Evolutionary conservation across 2,329 filamentous ascomycete species (phyloP), one percentile per base, ranked within the genome.

Genomic region (Cephalotrichum gorgonifer): DNA sequence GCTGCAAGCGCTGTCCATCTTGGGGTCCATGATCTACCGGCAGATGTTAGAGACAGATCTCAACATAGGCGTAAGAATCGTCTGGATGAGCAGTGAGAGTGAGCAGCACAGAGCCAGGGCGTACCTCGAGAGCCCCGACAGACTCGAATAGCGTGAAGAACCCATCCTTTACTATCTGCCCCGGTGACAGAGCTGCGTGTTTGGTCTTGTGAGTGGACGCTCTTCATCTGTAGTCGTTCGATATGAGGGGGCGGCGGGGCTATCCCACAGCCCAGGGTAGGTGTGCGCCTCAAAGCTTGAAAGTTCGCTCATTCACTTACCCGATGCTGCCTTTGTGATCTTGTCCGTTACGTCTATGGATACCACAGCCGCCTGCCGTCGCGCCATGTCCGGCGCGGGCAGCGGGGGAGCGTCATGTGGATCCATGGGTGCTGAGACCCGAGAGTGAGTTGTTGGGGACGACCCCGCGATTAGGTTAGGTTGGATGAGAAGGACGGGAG

Each of bases 1-100:
- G 6, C 94, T 72, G 55, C 85, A 89, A 26, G 93, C 93, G 61
- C 88, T 96, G 65, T 98, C 93, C 93, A 98, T 98, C 68, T 97
- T 98, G 1, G 87, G 83, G 61, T 98, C 93, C 88, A 96, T 96
- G 58, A 98, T 95, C 93, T 98, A 59, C 25, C 38, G 23, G 22
- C 20, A 9, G 12, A 11, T 47, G 43, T 53, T 38, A 55, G 49
- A 38, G 15, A 9, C 35, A 17, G 2, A 26, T 6, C 26, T 17
- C 7, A 25, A 12, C n/a, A 3, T 11, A 26, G 43, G 14, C 28
- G 39, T n/a, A 23, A 50, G 43, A 39, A 25, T 2, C n/a, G n/a
- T n/a, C n/a, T n/a, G n/a, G n/a, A n/a, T n/a, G n/a, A n/a, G n/a
- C n/a, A n/a, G n/a, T n/a, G n/a, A n/a, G n/a, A n/a, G n/a, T n/a